Evolutionary conservation across 345 rosid species (phyloP), one percentile per base, ranked within the genome.

Genomic region (Acer negundo): DNA sequence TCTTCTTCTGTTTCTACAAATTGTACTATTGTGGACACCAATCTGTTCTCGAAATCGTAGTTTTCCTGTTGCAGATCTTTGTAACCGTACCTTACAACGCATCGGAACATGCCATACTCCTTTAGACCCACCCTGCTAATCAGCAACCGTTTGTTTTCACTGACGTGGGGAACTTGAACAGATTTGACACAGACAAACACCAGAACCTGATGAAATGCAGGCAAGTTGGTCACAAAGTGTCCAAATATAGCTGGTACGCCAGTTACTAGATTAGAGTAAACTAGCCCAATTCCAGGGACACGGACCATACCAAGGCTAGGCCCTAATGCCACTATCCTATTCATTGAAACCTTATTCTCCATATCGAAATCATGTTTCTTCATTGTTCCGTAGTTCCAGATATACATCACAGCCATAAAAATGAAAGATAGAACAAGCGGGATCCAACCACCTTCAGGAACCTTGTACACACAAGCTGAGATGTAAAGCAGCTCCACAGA

Each of bases 191-290:
- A 95, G 13, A 95, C 92, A 62, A 95, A 92, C 49, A 93, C 91
- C 22, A 95, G 83, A 31, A 95, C 88, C 78, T 87, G 86, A 80
- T 95, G 95, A 69, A 95, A 92, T 7, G 97, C 97, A 0, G 97
- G 98, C 75, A 95, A 67, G 49, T 93, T 91, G 6, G 98, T 90
- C 68, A 95, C 89, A 51, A 95, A 95, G 72, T 93, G 98, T 76
- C 94, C 91, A 68, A 95, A 93, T 62, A 92, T 84, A 16, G 97
- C 90, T 0, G 98, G 98, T n/a, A 93, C 86, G 38, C 98, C 98
- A 0, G 91, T 90, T 9, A 84, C 91, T 6, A 92, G 84, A 71
- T 92, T 87, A 0, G 94, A 83, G 84, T 89, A 93, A 65, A 93
- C 82, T 8, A 95, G 88, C 9, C 93, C 98, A 1, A 95, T 93